Evolutionary conservation across 75 land plant genomes (phyloP).

Genomic region (Pinus tabuliformis): DNA sequence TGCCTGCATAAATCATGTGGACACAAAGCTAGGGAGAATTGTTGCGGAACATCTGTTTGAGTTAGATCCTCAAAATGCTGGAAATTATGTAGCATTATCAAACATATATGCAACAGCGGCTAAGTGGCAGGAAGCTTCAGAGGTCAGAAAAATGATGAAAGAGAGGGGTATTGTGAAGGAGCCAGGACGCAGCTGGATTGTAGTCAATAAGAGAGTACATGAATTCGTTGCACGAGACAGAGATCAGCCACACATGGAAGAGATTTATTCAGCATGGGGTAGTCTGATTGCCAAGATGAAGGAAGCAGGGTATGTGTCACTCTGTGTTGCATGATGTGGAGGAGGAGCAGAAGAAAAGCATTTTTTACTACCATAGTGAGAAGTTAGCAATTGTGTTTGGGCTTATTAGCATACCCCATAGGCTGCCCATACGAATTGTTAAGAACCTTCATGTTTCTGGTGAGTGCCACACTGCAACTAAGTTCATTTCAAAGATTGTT

Average conservation of each 20-base stretch:
- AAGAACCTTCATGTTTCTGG: not conserved
- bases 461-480: slow-evolving; percentile 8
- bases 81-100: slow-evolving; percentile 24
- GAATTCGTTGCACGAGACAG: slow-evolving; percentile 10
- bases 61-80: slow-evolving; percentile 28
- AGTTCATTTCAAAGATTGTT: slow-evolving; percentile 10
- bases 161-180: slow-evolving; percentile 23
- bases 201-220: slow-evolving; percentile 1
- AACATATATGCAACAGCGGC: slow-evolving; percentile 31
- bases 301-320: not conserved
- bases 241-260: not conserved
- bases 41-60: slow-evolving; percentile 29
- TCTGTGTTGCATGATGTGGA: slow-evolving; percentile 3
- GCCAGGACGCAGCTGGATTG: slow-evolving; percentile 23
- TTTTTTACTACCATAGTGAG: not conserved
- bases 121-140: slow-evolving; percentile 27
- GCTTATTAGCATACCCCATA: not conserved
- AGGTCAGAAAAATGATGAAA: slow-evolving; percentile 14
- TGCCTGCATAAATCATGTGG: slow-evolving; percentile 29
- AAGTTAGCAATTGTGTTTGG: not conserved
- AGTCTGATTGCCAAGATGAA: not conserved
- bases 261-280: not conserved
- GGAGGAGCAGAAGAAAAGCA: slow-evolving; percentile 6
- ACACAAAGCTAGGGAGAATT: slow-evolving; percentile 20
- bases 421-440: slow-evolving; percentile 2